A percentile compares a stretch with the other conserved stretches of the same genome.
Conservation (phyloP, 176 grass and related monocot species). For the Oryza glumipatula region DNA sequence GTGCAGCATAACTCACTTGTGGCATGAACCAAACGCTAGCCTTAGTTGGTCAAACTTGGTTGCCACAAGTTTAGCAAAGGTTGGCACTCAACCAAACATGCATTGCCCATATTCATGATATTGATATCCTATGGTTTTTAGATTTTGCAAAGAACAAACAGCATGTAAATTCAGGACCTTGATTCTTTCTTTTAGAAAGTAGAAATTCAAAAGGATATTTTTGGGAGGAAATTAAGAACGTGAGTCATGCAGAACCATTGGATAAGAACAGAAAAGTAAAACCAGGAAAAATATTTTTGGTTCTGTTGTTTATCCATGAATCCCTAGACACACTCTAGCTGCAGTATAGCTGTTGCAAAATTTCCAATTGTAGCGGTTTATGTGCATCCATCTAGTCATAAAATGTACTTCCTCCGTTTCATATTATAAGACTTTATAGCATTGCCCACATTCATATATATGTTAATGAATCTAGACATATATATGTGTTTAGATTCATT, state of each 20-base stretch:
- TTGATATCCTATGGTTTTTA: background rate
- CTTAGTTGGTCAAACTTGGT: too few species aligned
- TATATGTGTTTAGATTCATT: too few species aligned
- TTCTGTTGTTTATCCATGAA: background rate
- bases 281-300: background rate
- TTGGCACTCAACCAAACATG: too few species aligned
- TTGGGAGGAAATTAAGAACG: background rate
- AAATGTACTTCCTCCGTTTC: background rate
- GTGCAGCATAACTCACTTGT: too few species aligned
- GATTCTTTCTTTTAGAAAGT: background rate
- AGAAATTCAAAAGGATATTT: background rate
- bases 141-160: constrained; percentile 1
- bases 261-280: too few species aligned
- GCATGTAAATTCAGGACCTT: constrained; percentile 12
- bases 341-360: background rate
- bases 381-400: constrained; percentile 2
- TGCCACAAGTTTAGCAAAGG: too few species aligned
- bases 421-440: too few species aligned
- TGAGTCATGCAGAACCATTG: too few species aligned
- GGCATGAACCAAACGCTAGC: too few species aligned
- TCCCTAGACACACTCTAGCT: background rate
- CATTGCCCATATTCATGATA: background rate
- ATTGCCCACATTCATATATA: too few species aligned
- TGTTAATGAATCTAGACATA: too few species aligned
- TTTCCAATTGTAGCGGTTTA: background rate